Evolutionary conservation across 495 filamentous ascomycete species (phyloP).

Genomic region (Recurvomyces mirabilis): DNA sequence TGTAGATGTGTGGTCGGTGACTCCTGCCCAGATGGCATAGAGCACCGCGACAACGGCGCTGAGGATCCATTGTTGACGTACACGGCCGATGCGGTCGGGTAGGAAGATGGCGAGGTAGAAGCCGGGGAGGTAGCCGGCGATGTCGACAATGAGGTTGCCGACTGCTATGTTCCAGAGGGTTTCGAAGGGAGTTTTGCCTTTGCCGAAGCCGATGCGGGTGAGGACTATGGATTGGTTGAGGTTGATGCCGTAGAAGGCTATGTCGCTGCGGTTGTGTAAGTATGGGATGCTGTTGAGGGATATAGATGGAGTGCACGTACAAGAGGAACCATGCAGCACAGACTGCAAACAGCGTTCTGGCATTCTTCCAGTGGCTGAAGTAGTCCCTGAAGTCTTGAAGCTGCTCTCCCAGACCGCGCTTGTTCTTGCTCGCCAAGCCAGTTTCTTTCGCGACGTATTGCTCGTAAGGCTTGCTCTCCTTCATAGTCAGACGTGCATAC

Average conservation of each 20-base stretch:
- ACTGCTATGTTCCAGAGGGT: constrained; percentile 28
- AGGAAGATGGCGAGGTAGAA: constrained; percentile 32
- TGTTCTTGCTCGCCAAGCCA: constrained; percentile 1
- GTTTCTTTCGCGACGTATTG: constrained; percentile 8
- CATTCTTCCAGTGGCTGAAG: constrained; percentile 22
- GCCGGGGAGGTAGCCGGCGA: constrained; percentile 31
- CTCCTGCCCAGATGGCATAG: constrained; percentile 31
- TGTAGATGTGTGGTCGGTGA: constrained; percentile 25
- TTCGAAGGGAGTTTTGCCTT: constrained; percentile 26
- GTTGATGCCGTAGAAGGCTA: constrained; percentile 34
- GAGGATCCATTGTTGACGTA: constrained; percentile 27
- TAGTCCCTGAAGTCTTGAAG: constrained; percentile 23
- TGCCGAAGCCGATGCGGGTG: constrained; percentile 26
- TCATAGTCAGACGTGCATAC: constrained; percentile 23
- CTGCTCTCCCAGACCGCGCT: constrained; percentile 11
- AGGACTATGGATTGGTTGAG: constrained; percentile 33
- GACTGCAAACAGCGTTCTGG: constrained; percentile 19
- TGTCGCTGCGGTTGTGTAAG: too few species aligned
- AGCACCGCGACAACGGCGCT: constrained; percentile 26
- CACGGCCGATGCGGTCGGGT: constrained; percentile 28
- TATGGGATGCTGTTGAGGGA: too few species aligned
- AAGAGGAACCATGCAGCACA: constrained; percentile 21
- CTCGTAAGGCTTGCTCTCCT: constrained; percentile 20
- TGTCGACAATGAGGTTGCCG: constrained; percentile 31
- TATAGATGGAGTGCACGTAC: too few species aligned